Evolutionary conservation across 306 rosid species (phyloP).

Genomic region (Rosa rugosa): DNA sequence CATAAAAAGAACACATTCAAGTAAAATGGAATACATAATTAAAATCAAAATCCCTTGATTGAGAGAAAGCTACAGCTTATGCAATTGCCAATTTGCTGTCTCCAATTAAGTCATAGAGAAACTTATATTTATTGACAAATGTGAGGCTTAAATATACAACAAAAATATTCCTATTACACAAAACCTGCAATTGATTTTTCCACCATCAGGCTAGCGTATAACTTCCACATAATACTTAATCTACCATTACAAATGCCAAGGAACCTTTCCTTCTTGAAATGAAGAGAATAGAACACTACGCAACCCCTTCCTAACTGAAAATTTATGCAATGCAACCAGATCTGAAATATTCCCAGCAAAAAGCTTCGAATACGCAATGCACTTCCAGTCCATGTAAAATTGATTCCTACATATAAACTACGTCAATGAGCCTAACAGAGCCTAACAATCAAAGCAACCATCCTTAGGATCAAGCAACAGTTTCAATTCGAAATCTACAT

Average conservation of each 20-base stretch:
- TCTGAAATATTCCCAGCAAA: background rate
- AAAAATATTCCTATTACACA: background rate
- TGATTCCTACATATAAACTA: background rate
- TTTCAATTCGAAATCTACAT: background rate
- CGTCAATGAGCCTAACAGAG: no score
- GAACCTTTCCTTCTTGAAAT: background rate
- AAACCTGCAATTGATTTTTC: background rate
- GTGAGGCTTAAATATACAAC: background rate
- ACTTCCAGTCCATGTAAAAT: background rate
- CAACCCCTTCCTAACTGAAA: background rate
- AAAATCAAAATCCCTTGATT: background rate
- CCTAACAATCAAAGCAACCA: background rate
- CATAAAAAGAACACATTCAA: background rate
- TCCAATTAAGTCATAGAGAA: background rate
- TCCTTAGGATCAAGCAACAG: background rate
- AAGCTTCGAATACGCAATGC: background rate
- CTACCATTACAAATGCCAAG: background rate
- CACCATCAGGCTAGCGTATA: background rate
- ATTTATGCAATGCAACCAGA: background rate
- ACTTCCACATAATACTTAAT: background rate
- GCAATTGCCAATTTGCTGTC: background rate
- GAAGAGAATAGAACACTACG: background rate
- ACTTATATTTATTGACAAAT: background rate
- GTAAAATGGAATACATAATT: background rate
- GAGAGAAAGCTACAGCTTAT: background rate